These are phyloP conservation scores for Selenicereus undatus DNA, from an alignment of 148 eudicot species.

Conservation along the genomic window DNA sequence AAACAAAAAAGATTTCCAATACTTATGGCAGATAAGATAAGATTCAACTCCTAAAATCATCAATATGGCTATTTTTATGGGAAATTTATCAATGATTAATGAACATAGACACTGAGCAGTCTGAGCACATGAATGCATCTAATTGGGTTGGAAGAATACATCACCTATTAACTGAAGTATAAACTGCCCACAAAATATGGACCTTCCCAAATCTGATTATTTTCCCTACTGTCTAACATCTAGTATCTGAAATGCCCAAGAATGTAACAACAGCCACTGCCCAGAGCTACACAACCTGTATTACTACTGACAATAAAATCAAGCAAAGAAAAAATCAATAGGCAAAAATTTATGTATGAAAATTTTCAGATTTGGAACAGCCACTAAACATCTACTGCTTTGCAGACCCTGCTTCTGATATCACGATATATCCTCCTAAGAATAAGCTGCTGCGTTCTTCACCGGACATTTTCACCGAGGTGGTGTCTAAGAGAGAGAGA, in stretches of 20 bases:
- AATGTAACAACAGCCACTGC: slow-evolving; percentile 26
- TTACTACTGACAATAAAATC: slow-evolving; percentile 9
- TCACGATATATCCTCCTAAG: neutral
- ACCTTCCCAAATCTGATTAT: slow-evolving; percentile 18
- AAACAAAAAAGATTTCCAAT: too few relatives aligned
- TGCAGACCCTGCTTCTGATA: slow-evolving; percentile 15
- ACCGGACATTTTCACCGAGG: slow-evolving; percentile 11
- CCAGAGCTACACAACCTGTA: slow-evolving; percentile 30
- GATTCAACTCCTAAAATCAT: too few relatives aligned
- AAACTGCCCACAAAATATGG: neutral
- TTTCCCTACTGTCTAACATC: neutral
- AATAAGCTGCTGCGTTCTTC: slow-evolving; percentile 15
- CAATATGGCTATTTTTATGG: too few relatives aligned
- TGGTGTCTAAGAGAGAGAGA: neutral
- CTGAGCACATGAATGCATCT: too few relatives aligned
- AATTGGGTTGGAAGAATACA: too few relatives aligned
- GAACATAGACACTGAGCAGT: too few relatives aligned
- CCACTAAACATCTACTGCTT: slow-evolving; percentile 13
- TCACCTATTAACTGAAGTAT: too few relatives aligned
- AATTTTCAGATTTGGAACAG: slow-evolving; percentile 22
- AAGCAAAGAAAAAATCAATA: neutral
- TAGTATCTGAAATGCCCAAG: slow-evolving; percentile 19
- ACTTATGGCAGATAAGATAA: too few relatives aligned
- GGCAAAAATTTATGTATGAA: neutral
- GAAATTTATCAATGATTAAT: too few relatives aligned